Conservation (phyloP, 2,329 filamentous ascomycete species). For the Penicillium vulpinum region DNA sequence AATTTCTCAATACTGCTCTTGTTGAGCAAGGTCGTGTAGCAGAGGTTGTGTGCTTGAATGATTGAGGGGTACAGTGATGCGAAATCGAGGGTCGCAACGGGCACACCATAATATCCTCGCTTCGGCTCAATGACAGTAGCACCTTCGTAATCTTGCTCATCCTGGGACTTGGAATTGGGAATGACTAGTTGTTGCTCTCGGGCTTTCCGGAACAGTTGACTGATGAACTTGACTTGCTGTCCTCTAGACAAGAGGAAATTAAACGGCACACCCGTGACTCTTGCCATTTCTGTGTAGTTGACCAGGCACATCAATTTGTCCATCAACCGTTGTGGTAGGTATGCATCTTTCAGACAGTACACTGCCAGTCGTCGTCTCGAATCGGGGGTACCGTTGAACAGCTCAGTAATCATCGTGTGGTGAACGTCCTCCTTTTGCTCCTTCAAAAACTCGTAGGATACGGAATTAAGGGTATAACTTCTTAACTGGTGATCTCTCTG, state of each 20-base stretch:
- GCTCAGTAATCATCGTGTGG: slow-evolving; percentile 97
- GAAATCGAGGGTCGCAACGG: slow-evolving; percentile 96
- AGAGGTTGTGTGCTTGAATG: slow-evolving; percentile 97
- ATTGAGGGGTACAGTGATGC: slow-evolving; percentile 98
- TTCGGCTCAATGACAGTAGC: slow-evolving; percentile 96
- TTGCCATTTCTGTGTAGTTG: slow-evolving; percentile 99
- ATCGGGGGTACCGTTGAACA: slow-evolving; percentile 95
- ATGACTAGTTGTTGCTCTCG: slow-evolving; percentile 91
- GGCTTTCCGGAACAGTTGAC: slow-evolving; percentile 93
- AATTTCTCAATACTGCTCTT: slow-evolving; percentile 75
- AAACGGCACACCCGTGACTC: slow-evolving; percentile 97
- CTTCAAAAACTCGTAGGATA: slow-evolving; percentile 88
- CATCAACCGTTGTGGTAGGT: slow-evolving; percentile 88
- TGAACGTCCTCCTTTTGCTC: slow-evolving; percentile 99
- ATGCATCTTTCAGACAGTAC: slow-evolving; percentile 97
- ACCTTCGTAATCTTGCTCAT: slow-evolving; percentile 91
- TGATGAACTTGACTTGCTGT: slow-evolving; percentile 97
- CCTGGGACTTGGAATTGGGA: slow-evolving; percentile 74
- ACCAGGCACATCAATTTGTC: slow-evolving; percentile 98
- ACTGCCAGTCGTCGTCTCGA: slow-evolving; percentile 86
- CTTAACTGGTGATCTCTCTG: slow-evolving; percentile 92
- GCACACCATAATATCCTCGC: slow-evolving; percentile 90
- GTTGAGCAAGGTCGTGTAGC: slow-evolving; percentile 90
- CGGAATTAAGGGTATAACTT: slow-evolving; percentile 96
- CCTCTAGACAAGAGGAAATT: slow-evolving; percentile 89